Evolutionary conservation across 148 eudicot species (phyloP).

Genomic region (Polygonum aviculare): DNA sequence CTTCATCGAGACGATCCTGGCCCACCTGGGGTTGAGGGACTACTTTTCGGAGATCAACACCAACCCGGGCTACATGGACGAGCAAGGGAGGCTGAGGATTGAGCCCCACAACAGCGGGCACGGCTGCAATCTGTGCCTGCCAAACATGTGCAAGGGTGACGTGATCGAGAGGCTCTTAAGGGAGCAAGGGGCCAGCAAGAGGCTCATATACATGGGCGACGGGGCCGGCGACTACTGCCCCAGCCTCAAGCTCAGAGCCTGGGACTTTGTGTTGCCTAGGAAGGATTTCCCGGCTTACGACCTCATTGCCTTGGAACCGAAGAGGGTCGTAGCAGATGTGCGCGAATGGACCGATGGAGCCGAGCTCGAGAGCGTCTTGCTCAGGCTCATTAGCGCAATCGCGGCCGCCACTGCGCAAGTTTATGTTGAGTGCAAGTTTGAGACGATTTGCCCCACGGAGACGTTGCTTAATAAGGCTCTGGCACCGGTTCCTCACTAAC

Average conservation of each 20-base stretch:
- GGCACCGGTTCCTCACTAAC: constrained; percentile 18
- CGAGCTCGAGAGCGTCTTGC: constrained; percentile 19
- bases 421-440: constrained; percentile 15
- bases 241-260: constrained; percentile 16
- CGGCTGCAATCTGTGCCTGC: constrained; percentile 78
- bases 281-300: constrained; percentile 29
- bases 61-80: constrained; percentile 55
- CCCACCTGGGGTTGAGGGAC: constrained; percentile 45
- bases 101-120: constrained; percentile 62
- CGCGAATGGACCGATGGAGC: constrained; percentile 32
- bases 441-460: constrained; percentile 9
- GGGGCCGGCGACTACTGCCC: constrained; percentile 37
- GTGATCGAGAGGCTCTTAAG: constrained; percentile 26
- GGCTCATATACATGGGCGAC: constrained; percentile 32
- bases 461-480: constrained; percentile 19
- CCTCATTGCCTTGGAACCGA: constrained; percentile 16
- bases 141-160: constrained; percentile 81
- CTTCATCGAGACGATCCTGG: constrained; percentile 69
- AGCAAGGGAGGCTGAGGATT: constrained; percentile 58
- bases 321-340: constrained; percentile 16
- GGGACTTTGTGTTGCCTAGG: constrained; percentile 29
- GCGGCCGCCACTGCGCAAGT: neutral
- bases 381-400: constrained; percentile 2
- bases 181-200: constrained; percentile 15
- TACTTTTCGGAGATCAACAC: constrained; percentile 71